Percentiles rank a stretch among this genome's conserved stretches.
Evolutionary conservation across 225 moss, liverwort and hornwort species (phyloP).

Genomic region (Pseudoscleropodium purum): DNA sequence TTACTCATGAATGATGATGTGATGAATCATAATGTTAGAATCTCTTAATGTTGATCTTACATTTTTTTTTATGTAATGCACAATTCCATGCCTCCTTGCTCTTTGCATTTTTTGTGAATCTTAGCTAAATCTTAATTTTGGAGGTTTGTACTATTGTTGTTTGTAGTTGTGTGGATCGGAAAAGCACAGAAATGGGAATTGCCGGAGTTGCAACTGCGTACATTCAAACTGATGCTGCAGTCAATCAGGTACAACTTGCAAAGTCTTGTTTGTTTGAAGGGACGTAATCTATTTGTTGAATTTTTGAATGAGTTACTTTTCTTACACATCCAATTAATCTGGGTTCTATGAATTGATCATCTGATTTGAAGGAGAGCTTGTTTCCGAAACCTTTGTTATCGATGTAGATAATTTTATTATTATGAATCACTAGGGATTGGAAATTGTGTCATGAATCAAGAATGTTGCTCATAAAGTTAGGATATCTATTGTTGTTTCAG

Average conservation of each 20-base stretch:
- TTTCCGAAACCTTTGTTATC: background rate
- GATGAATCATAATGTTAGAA: background rate
- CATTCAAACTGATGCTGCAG: conserved; percentile 88
- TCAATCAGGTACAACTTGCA: conserved; percentile 60
- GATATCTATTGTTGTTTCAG: conserved; percentile 11
- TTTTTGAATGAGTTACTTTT: background rate
- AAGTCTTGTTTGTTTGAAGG: background rate
- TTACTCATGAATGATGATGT: background rate
- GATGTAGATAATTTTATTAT: background rate
- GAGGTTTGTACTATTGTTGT: background rate
- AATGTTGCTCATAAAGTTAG: background rate
- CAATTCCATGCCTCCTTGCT: background rate
- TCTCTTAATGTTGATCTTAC: background rate
- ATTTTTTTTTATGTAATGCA: background rate
- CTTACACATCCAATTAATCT: background rate
- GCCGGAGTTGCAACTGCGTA: conserved; percentile 67
- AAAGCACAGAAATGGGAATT: conserved; percentile 87
- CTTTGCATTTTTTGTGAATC: background rate
- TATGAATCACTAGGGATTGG: background rate
- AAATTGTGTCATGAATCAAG: background rate
- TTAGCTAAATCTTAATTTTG: background rate
- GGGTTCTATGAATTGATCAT: background rate
- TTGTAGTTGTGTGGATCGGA: conserved; percentile 78
- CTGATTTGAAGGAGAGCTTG: background rate
- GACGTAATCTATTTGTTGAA: background rate